Percentiles rank a stretch among this genome's conserved stretches.
These are phyloP conservation scores for Debaryomyces tyrocola DNA, from an alignment of 805 yeast species.

Conservation along the genomic window DNA sequence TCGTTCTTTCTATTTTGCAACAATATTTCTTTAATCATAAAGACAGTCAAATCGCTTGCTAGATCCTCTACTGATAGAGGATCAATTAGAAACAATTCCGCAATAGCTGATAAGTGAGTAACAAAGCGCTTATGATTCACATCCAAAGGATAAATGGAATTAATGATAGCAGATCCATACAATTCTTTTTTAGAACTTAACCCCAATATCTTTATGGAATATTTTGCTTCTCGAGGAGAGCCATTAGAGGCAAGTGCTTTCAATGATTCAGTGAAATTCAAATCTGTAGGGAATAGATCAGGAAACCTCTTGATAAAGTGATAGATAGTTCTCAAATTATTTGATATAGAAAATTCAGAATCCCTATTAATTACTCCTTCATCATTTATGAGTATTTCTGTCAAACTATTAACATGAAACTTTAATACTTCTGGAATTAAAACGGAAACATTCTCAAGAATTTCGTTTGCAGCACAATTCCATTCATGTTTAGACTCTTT, in stretches of 20 bases:
- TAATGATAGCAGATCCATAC: slow-evolving; percentile 38
- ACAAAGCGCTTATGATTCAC: slow-evolving; percentile 38
- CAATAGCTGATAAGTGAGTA: slow-evolving; percentile 58
- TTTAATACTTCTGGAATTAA: slow-evolving; percentile 65
- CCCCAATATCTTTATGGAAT: slow-evolving; percentile 58
- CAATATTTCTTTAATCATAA: slow-evolving; percentile 61
- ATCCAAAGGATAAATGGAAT: slow-evolving; percentile 52
- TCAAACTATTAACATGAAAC: slow-evolving; percentile 54
- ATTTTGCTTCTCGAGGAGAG: slow-evolving; percentile 60
- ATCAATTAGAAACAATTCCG: slow-evolving; percentile 54
- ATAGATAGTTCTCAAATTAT: slow-evolving; percentile 58
- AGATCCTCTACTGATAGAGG: slow-evolving; percentile 51
- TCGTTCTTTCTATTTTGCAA: slow-evolving; percentile 48
- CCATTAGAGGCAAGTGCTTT: slow-evolving; percentile 51
- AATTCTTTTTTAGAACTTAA: slow-evolving; percentile 45
- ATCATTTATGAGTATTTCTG: slow-evolving; percentile 31
- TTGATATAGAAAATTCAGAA: slow-evolving; percentile 20
- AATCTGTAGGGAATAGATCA: slow-evolving; percentile 46
- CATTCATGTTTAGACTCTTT: slow-evolving; percentile 32
- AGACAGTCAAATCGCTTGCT: slow-evolving; percentile 58
- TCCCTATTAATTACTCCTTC: slow-evolving; percentile 11
- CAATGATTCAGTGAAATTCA: slow-evolving; percentile 45
- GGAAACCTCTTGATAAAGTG: slow-evolving; percentile 56
- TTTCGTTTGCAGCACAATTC: slow-evolving; percentile 44
- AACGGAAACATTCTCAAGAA: slow-evolving; percentile 59